Percentiles rank a stretch among this genome's conserved stretches.
phyloP scores from a whole-genome alignment of 192 early-diverging fungal species.

The Coemansia sp. region DNA sequence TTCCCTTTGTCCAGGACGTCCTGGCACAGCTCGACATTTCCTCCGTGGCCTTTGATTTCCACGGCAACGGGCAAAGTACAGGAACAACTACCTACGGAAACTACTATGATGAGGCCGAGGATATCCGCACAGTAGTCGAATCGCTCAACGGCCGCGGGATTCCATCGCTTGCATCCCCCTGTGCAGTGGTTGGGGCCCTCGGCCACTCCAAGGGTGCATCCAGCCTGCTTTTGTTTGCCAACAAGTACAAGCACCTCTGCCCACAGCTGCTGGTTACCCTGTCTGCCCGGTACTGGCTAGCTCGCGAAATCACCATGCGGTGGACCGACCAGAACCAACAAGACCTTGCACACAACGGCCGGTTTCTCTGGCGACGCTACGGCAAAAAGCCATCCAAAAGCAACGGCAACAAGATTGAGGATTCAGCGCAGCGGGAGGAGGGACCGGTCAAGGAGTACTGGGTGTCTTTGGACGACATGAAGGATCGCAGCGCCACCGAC shows the following conservation, averaged over 20 bases:
- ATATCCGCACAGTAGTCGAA: constrained; percentile 41
- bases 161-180: background rate
- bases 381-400: constrained; percentile 10
- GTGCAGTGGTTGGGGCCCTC: constrained; percentile 27
- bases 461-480: constrained; percentile 27
- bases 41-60: constrained; percentile 51
- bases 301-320: constrained; percentile 30
- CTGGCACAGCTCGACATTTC: constrained; percentile 9
- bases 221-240: constrained; percentile 48
- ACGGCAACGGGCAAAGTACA: constrained; percentile 52
- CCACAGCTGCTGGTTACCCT: constrained; percentile 43
- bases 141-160: constrained; percentile 3
- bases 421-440: background rate
- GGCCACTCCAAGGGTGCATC: constrained; percentile 56
- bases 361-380: constrained; percentile 48
- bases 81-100: constrained; percentile 54
- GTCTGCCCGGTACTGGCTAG: constrained; percentile 51
- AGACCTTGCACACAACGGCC: constrained; percentile 28
- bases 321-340: constrained; percentile 45
- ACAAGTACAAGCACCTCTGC: constrained; percentile 30
- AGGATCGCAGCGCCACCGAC: constrained; percentile 18
- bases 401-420: constrained; percentile 5
- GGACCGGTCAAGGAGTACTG: constrained; percentile 28
- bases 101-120: constrained; percentile 48
- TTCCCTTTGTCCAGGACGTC: constrained; percentile 12